Percentiles rank a stretch among this genome's conserved stretches.
These are phyloP conservation scores for Cryptosporidium baileyi DNA, from an alignment of 169 alveolate genomes.

Conservation along the genomic window DNA sequence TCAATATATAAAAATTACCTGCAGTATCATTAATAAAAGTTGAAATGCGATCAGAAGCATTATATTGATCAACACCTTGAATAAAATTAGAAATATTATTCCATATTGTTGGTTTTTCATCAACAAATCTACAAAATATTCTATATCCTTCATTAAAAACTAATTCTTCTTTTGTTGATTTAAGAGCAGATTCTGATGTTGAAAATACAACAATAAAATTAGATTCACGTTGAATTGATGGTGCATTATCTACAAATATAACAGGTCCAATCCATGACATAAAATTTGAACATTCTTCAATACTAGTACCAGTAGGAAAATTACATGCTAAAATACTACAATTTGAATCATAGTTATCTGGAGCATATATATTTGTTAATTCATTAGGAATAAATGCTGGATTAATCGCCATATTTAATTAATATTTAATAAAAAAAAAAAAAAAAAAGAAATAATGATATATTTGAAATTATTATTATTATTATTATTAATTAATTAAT, in stretches of 20 bases:
- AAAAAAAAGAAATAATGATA: too few relatives aligned
- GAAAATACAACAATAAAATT: conserved; percentile 75
- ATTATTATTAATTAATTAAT: too few relatives aligned
- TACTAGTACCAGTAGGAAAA: conserved; percentile 72
- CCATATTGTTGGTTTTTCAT: conserved; percentile 60
- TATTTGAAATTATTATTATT: too few relatives aligned
- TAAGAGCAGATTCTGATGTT: conserved; percentile 72
- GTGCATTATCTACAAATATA: conserved; percentile 72
- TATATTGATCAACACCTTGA: conserved; percentile 46
- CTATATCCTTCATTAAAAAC: conserved; percentile 46
- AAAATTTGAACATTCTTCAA: conserved; percentile 66
- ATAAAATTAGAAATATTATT: conserved; percentile 13
- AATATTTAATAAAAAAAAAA: too few relatives aligned
- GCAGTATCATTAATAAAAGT: conserved; percentile 48
- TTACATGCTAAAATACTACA: conserved; percentile 71
- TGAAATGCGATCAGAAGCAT: conserved; percentile 51
- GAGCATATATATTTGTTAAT: conserved; percentile 38
- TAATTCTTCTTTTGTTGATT: conserved; percentile 38
- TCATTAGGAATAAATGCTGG: conserved; percentile 64
- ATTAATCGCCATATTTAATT: conserved; percentile 24
- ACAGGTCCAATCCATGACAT: conserved; percentile 77
- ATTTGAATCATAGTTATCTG: conserved; percentile 26
- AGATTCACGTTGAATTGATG: conserved; percentile 71
- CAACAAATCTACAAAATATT: conserved; percentile 46
- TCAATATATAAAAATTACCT: conserved; percentile 44